phyloP scores from a whole-genome alignment of 2,329 filamentous ascomycete genomes.

The Penicillium thymicola region DNA sequence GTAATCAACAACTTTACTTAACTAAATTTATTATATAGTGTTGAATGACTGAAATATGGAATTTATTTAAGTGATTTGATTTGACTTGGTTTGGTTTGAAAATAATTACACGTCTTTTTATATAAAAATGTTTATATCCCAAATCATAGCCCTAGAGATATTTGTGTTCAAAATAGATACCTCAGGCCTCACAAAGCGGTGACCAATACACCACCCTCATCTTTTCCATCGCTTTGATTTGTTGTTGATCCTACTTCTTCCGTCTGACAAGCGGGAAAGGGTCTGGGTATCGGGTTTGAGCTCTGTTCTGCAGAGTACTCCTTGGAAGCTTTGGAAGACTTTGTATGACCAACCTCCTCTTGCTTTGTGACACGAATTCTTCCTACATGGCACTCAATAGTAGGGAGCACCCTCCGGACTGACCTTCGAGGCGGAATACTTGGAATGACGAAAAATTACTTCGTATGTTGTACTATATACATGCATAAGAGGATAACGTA shows the following conservation, averaged over 20 bases:
- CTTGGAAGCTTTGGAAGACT: not conserved
- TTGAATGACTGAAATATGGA: not conserved
- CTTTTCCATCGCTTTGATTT: not conserved
- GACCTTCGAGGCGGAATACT: not conserved
- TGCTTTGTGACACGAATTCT: not conserved
- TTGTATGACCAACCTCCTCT: not conserved
- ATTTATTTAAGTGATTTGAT: not conserved
- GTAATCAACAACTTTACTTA: not conserved
- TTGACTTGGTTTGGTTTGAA: not conserved
- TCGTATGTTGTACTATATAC: not conserved
- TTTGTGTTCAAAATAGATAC: not conserved
- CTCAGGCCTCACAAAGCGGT: constrained; percentile 10
- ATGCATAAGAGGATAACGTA: not conserved
- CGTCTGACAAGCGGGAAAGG: not conserved
- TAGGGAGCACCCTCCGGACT: not conserved
- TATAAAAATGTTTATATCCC: not conserved
- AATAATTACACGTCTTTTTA: not conserved
- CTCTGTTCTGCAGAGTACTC: not conserved
- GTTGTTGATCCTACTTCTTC: not conserved
- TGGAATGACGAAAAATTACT: not conserved
- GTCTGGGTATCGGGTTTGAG: not conserved
- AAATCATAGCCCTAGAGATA: not conserved
- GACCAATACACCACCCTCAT: not conserved
- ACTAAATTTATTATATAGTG: too few relatives aligned
- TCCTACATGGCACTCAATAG: not conserved